A percentile compares a stretch with the other conserved stretches of the same genome.
Evolutionary conservation across 1,139 yeast genomes (phyloP).

Genomic region (Kodamaea plutei): DNA sequence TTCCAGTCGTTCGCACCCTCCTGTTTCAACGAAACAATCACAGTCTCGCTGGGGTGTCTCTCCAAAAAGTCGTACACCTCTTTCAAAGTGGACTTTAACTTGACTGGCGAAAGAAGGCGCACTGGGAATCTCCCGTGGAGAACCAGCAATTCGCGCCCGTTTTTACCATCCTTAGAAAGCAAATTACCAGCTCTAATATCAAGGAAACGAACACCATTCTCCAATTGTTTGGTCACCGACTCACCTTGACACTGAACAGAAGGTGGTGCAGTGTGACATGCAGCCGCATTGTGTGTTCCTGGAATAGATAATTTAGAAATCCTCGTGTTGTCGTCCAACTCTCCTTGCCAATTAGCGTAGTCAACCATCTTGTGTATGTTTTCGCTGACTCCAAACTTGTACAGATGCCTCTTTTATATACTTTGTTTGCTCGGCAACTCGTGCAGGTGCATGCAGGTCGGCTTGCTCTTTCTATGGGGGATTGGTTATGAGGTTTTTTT

Average conservation of each 20-base stretch:
- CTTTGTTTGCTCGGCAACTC: no score
- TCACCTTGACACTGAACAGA: conserved; percentile 77
- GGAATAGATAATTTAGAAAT: conserved; percentile 62
- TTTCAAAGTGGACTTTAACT: conserved; percentile 42
- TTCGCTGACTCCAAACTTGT: no score
- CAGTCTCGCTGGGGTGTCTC: conserved; percentile 53
- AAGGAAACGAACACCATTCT: conserved; percentile 69
- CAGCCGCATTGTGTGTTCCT: conserved; percentile 80
- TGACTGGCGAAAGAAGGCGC: conserved; percentile 54
- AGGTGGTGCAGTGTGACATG: conserved; percentile 70
- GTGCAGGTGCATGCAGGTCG: no score
- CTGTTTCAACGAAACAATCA: conserved; percentile 66
- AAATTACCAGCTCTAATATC: conserved; percentile 66
- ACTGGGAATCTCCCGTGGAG: conserved; percentile 79
- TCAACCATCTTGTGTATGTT: conserved; percentile 35
- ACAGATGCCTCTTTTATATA: no score
- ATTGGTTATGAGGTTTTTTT: no score
- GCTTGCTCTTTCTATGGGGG: no score
- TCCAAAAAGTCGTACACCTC: conserved; percentile 60
- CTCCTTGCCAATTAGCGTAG: conserved; percentile 51
- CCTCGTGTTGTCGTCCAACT: conserved; percentile 48
- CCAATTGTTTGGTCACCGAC: conserved; percentile 56
- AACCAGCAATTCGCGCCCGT: conserved; percentile 57
- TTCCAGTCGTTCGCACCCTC: conserved; percentile 71
- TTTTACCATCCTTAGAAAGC: conserved; percentile 45